Evolutionary conservation across 73 alveolate species (phyloP).

Genomic region (Uronychia binucleata): DNA sequence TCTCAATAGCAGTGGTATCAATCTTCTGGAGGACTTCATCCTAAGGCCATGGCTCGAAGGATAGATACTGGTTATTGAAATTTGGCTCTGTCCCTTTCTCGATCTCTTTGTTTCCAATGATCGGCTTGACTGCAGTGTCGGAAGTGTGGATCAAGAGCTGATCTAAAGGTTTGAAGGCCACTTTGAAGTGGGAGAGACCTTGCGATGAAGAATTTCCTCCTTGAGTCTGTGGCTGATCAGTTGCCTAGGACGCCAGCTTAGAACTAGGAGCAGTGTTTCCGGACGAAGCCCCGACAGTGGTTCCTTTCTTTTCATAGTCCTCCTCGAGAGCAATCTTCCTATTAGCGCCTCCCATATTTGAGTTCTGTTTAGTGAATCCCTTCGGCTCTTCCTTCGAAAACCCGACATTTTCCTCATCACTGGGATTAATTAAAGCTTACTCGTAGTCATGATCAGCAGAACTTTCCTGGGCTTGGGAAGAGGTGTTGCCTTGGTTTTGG

Average conservation of each 20-base stretch:
- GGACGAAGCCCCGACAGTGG: not conserved
- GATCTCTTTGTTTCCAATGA: constrained; percentile 94
- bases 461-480: not conserved
- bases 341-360: constrained; percentile 1
- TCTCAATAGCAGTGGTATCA: constrained; percentile 74
- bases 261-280: not conserved
- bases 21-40: constrained; percentile 83
- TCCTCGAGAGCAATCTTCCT: constrained; percentile 4
- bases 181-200: constrained; percentile 9
- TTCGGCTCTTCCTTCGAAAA: not conserved
- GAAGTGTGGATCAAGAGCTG: constrained; percentile 87
- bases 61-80: constrained; percentile 63
- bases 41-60: constrained; percentile 80
- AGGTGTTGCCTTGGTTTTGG: not conserved
- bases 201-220: constrained; percentile 4
- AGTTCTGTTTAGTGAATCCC: not conserved
- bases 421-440: not conserved
- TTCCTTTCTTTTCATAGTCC: constrained; percentile 4
- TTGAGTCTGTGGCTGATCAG: constrained; percentile 7
- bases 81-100: constrained; percentile 81
- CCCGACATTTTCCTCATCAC: not conserved
- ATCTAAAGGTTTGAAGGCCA: constrained; percentile 72
- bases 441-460: not conserved
- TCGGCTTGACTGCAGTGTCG: constrained; percentile 97
- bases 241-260: not conserved